Conservation (phyloP, 2,329 filamentous ascomycete genomes). For the Fusarium sp. region DNA sequence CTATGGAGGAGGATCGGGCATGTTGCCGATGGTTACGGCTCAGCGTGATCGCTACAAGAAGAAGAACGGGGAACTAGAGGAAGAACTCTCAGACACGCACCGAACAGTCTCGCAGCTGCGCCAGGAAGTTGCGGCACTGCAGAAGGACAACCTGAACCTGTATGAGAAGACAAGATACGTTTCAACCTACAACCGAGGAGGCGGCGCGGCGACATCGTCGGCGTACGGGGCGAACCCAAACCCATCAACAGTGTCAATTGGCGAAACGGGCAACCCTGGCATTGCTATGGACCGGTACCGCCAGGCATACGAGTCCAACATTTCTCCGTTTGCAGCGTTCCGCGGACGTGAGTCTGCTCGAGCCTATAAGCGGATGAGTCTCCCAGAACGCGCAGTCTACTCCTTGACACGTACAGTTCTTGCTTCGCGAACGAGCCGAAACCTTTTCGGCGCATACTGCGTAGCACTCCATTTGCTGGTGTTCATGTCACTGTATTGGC, state of each 20-base stretch:
- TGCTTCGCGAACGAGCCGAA: conserved; percentile 88
- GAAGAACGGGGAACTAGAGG: conserved; percentile 89
- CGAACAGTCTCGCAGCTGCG: conserved; percentile 84
- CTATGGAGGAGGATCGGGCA: conserved; percentile 79
- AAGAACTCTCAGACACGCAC: conserved; percentile 87
- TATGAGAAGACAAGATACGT: conserved; percentile 99
- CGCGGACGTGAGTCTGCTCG: conserved; percentile 90
- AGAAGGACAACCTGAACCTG: conserved; percentile 94
- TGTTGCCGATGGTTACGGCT: conserved; percentile 97
- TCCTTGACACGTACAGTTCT: conserved; percentile 91
- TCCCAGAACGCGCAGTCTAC: conserved; percentile 90
- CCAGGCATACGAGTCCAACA: conserved; percentile 92
- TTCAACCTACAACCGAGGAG: conserved; percentile 86
- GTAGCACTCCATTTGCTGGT: conserved; percentile 88
- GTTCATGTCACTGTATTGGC: conserved; percentile 87
- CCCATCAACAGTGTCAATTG: conserved; percentile 73
- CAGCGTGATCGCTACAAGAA: conserved; percentile 99
- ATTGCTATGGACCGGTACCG: conserved; percentile 85
- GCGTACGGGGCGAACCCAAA: conserved; percentile 80
- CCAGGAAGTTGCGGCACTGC: conserved; percentile 89
- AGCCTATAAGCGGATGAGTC: conserved; percentile 91
- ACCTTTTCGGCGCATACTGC: conserved; percentile 93
- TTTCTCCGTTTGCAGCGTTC: conserved; percentile 96
- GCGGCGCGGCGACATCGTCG: conserved; percentile 68
- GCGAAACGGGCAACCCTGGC: conserved; percentile 67